These are phyloP conservation scores for Protea cynaroides DNA, from an alignment of 164 flowering plant genomes.

Conservation along the genomic window DNA sequence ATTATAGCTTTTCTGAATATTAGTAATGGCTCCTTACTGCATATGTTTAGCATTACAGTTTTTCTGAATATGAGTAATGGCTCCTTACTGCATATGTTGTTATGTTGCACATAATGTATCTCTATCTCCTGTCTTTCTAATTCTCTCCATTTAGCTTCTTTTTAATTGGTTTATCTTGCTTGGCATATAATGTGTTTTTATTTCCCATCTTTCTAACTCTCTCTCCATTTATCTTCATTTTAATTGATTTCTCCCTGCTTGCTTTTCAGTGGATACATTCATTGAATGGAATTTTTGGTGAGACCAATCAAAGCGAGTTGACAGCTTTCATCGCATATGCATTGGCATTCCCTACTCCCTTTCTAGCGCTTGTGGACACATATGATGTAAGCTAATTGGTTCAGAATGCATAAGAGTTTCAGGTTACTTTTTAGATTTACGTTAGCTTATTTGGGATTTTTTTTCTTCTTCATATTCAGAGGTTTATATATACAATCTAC, in stretches of 20 bases:
- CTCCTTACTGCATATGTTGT: background rate
- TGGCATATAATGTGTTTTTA: background rate
- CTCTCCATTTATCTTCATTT: background rate
- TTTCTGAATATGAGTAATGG: too few species aligned
- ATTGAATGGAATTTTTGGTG: slow-evolving; percentile 64
- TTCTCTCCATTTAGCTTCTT: too few species aligned
- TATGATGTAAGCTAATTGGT: slow-evolving; percentile 81
- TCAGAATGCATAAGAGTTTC: background rate
- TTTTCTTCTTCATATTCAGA: too few species aligned
- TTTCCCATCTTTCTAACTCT: background rate
- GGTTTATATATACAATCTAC: too few species aligned
- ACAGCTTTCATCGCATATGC: slow-evolving; percentile 98
- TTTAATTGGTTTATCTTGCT: too few species aligned
- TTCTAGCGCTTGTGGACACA: slow-evolving; percentile 95
- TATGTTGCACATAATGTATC: background rate
- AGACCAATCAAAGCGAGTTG: slow-evolving; percentile 95
- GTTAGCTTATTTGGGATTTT: too few species aligned
- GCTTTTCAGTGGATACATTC: slow-evolving; percentile 53
- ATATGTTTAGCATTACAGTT: too few species aligned
- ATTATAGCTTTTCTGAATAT: background rate
- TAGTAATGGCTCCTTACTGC: background rate
- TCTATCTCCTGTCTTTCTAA: background rate
- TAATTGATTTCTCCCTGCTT: background rate
- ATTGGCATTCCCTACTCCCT: slow-evolving; percentile 78
- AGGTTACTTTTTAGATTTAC: background rate